A percentile compares a stretch with the other conserved stretches of the same genome.
Conservation (phyloP, 176 grass and related monocot genomes). For the Hordeum marinum region DNA sequence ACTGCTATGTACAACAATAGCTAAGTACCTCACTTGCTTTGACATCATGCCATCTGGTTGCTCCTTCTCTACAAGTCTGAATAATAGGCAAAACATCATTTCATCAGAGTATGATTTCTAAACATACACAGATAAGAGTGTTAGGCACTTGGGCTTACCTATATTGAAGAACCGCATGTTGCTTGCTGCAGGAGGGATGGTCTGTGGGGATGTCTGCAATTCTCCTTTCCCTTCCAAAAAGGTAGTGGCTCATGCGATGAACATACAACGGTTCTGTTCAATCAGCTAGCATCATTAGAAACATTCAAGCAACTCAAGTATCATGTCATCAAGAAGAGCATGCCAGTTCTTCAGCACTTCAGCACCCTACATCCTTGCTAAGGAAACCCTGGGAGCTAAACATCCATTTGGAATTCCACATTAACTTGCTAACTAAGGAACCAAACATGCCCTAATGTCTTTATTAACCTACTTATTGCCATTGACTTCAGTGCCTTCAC, state of each 20-base stretch:
- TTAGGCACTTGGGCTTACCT: background rate
- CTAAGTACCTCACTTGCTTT: conserved; percentile 74
- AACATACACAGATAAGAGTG: background rate
- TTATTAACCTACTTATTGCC: background rate
- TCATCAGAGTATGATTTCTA: conserved; percentile 18
- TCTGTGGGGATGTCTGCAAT: conserved; percentile 91
- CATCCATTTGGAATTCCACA: too few relatives aligned
- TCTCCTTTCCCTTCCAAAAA: conserved; percentile 96
- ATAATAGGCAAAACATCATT: conserved; percentile 15
- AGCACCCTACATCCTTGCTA: background rate
- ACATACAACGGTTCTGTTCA: conserved; percentile 85
- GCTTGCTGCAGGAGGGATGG: conserved; percentile 97
- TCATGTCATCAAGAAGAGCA: conserved; percentile 1
- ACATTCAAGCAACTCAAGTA: conserved; percentile 6
- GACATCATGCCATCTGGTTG: conserved; percentile 84
- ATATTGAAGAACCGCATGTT: conserved; percentile 70
- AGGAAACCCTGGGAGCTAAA: too few relatives aligned
- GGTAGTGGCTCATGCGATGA: conserved; percentile 83
- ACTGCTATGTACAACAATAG: background rate
- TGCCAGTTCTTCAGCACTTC: background rate
- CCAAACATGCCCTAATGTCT: background rate
- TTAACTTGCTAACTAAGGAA: background rate
- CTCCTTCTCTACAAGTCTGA: conserved; percentile 89
- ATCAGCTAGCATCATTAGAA: conserved; percentile 18
- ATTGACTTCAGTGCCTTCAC: background rate